Base-by-base conservation (phyloP, 2,329 filamentous ascomycete genomes). In the Botryosphaeria dothidea region DNA sequence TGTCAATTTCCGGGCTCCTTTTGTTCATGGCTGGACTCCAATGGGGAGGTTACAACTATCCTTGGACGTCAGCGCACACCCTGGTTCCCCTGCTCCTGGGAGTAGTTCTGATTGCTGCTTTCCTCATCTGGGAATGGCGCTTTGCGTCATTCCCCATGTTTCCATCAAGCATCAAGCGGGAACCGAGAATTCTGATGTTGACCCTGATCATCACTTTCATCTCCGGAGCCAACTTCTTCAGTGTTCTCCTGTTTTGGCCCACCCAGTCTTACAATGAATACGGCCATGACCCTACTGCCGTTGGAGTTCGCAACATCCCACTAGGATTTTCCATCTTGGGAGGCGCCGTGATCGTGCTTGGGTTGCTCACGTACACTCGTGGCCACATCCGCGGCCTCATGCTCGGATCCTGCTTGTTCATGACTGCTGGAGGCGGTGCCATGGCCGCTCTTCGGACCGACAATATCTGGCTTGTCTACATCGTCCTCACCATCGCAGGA, bases 121-220 rank as follows among this genome's bases (percentile, higher is more conserved):
- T 76, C 66, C 58, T 76, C 7, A 63, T 77, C 6, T 79, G 73
- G 68, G 78, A 81, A 63, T 73, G 69, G 70, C 77, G 77, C 51
- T 74, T 75, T 43, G 77, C 78, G 13, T 68, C 69, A 34, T 70
- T 76, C 41, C 78, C 78, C 5, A 79, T 81, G 74, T 71, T 80
- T 17, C 78, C 79, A 3, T 67, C 70, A 7, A 74, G 76, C 41
- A 69, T 77, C n/a, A 54, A 64, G 36, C 48, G 23, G 36, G 62
- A 64, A 21, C 62, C 62, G 17, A 36, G 62, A 23, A 56, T 64
- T 4, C 48, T 64, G 15, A 83, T 90, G 9, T 87, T 87, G 0
- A 85, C 86, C 0, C 86, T 85, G 1, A 68, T 73, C 19, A 69
- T 77, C n/a, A 73, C 74, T 23, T 76, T 76, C 65, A 69, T 74